A percentile compares a stretch with the other conserved stretches of the same genome.
Evolutionary conservation across 768 basidiomycete species (phyloP).

Genomic region (Boletus sp.): DNA sequence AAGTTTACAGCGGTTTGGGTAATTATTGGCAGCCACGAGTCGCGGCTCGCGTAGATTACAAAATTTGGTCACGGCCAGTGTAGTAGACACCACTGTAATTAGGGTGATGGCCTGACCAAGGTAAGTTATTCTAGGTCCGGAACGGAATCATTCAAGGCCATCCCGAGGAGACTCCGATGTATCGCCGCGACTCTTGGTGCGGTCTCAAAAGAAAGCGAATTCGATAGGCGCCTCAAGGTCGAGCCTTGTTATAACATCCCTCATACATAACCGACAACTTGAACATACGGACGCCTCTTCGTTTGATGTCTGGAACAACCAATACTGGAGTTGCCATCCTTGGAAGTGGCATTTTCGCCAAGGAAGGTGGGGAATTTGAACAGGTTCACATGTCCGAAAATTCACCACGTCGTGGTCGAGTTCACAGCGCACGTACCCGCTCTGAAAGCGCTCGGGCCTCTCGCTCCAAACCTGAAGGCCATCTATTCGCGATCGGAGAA

Average conservation of each 20-base stretch:
- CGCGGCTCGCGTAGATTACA: too few relatives aligned
- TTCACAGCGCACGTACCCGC: conserved; percentile 75
- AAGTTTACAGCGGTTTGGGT: too few relatives aligned
- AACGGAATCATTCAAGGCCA: too few relatives aligned
- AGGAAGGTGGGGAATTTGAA: conserved; percentile 50
- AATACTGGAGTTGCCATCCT: conserved; percentile 68
- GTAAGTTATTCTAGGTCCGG: not conserved
- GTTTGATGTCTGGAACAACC: conserved; percentile 37
- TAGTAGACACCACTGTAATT: too few relatives aligned
- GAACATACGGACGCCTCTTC: not conserved
- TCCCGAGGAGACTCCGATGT: not conserved
- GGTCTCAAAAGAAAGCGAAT: not conserved
- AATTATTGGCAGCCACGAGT: too few relatives aligned
- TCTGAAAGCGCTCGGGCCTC: conserved; percentile 49
- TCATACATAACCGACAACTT: too few relatives aligned
- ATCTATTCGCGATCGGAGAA: conserved; percentile 78
- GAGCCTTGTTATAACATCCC: not conserved
- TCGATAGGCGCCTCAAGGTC: not conserved
- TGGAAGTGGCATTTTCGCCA: conserved; percentile 78
- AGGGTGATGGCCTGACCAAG: not conserved
- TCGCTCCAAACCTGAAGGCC: conserved; percentile 53
- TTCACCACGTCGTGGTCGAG: conserved; percentile 25
- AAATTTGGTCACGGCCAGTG: too few relatives aligned
- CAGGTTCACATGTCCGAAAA: not conserved
- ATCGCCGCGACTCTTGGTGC: not conserved